A percentile compares a stretch with the other conserved stretches of the same genome.
phyloP scores from a whole-genome alignment of 306 rosid genomes.

The Quercus wislizeni region DNA sequence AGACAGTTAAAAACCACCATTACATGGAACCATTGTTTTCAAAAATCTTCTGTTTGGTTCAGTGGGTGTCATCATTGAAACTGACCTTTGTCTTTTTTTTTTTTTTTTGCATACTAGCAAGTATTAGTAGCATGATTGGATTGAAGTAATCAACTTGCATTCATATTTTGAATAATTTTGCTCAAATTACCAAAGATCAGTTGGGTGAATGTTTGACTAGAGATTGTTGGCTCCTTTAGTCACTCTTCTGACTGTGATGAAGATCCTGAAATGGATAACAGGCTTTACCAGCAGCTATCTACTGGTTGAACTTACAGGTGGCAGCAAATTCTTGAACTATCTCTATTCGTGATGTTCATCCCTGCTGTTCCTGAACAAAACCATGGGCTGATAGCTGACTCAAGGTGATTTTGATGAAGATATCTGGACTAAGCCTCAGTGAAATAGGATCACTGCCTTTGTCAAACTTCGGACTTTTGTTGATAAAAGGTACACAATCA shows the following conservation, averaged over 20 bases:
- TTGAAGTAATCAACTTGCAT: slow-evolving; percentile 1
- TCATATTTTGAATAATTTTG: neutral
- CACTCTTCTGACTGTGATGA: slow-evolving; percentile 57
- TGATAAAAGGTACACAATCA: neutral
- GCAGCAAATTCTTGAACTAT: slow-evolving; percentile 37
- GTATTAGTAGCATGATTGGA: neutral
- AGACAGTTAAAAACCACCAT: neutral
- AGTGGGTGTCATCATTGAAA: neutral
- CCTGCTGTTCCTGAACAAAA: slow-evolving; percentile 36
- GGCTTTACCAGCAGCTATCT: slow-evolving; percentile 99
- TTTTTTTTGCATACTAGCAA: neutral
- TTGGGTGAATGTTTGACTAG: neutral
- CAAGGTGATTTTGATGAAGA: slow-evolving; percentile 15
- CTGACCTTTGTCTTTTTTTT: neutral
- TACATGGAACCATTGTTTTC: neutral
- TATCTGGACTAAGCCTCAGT: neutral
- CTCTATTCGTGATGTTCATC: slow-evolving; percentile 28
- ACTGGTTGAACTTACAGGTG: slow-evolving; percentile 86
- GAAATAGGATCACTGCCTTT: neutral
- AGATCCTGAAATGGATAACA: slow-evolving; percentile 80
- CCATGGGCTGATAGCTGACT: slow-evolving; percentile 29
- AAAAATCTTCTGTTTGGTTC: neutral
- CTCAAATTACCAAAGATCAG: slow-evolving; percentile 5
- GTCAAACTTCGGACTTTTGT: neutral
- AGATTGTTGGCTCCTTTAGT: slow-evolving; percentile 7